These are phyloP conservation scores for Pyronema domesticum DNA, from an alignment of 495 filamentous ascomycete species.

Conservation along the genomic window DNA sequence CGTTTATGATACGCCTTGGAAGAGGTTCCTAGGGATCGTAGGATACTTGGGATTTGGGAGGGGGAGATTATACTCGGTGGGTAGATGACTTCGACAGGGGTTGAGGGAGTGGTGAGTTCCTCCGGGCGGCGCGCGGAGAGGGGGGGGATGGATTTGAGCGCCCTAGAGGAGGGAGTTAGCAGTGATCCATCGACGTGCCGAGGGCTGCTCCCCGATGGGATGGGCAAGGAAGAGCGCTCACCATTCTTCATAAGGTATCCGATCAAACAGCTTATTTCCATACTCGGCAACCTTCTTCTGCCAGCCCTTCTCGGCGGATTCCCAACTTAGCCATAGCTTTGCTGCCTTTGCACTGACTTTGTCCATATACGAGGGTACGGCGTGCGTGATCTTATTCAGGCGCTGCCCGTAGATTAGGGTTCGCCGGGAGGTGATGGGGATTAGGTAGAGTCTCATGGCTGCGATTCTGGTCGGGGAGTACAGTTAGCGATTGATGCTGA, in stretches of 20 bases:
- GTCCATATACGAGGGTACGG: slow-evolving; percentile 19
- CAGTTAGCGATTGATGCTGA: neutral
- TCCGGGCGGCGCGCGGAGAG: slow-evolving; percentile 46
- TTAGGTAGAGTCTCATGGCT: slow-evolving; percentile 78
- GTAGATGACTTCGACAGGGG: slow-evolving; percentile 59
- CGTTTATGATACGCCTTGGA: slow-evolving; percentile 57
- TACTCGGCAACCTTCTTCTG: slow-evolving; percentile 68
- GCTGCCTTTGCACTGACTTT: slow-evolving; percentile 28
- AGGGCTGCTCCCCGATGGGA: too few species aligned
- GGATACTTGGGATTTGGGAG: slow-evolving; percentile 39
- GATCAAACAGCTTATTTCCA: slow-evolving; percentile 66
- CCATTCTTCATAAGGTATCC: slow-evolving; percentile 95
- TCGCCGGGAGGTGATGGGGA: slow-evolving; percentile 80
- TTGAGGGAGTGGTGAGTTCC: slow-evolving; percentile 39
- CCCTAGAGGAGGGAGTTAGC: slow-evolving; percentile 26
- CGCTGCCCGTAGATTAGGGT: slow-evolving; percentile 88
- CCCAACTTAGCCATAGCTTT: slow-evolving; percentile 64
- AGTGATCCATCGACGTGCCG: too few species aligned
- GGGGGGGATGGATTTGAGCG: slow-evolving; percentile 81
- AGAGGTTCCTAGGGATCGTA: slow-evolving; percentile 56
- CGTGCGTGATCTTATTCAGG: slow-evolving; percentile 29
- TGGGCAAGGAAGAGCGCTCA: neutral
- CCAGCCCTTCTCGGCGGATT: slow-evolving; percentile 68
- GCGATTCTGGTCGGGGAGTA: too few species aligned
- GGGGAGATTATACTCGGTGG: slow-evolving; percentile 49